These are phyloP conservation scores for Solanum etuberosum DNA, from an alignment of 257 asterid species.

Conservation along the genomic window DNA sequence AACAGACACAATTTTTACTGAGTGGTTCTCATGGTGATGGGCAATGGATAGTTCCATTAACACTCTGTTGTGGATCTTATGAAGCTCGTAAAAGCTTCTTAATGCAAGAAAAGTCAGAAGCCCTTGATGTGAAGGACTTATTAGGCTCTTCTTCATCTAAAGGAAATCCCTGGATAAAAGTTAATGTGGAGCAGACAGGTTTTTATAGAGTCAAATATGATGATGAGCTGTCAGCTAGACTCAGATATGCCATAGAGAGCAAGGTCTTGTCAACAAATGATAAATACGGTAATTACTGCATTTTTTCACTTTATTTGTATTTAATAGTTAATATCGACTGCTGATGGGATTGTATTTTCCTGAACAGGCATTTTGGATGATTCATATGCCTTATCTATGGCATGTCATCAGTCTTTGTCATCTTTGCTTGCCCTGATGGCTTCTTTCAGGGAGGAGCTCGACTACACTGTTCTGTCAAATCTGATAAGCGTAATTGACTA, in stretches of 20 bases:
- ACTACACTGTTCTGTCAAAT: conserved; percentile 70
- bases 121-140: conserved; percentile 48
- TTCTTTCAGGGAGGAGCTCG: conserved; percentile 74
- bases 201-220: conserved; percentile 88
- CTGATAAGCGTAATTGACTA: conserved; percentile 51
- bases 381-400: conserved; percentile 69
- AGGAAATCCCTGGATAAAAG: conserved; percentile 62
- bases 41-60: conserved; percentile 87
- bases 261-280: conserved; percentile 63
- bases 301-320: not conserved
- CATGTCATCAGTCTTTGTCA: conserved; percentile 66
- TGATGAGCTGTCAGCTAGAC: conserved; percentile 67
- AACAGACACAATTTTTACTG: conserved; percentile 72
- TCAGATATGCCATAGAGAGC: conserved; percentile 70
- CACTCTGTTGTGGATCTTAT: conserved; percentile 66
- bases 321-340: not conserved
- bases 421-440: conserved; percentile 82
- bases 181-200: conserved; percentile 76
- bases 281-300: conserved; percentile 48
- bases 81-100: conserved; percentile 59
- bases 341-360: conserved; percentile 11
- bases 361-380: conserved; percentile 85
- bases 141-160: conserved; percentile 34
- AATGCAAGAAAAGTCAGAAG: conserved; percentile 55
- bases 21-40: conserved; percentile 80